Base-by-base conservation (phyloP, 305 asterid species). In the Striga hermonthica region DNA sequence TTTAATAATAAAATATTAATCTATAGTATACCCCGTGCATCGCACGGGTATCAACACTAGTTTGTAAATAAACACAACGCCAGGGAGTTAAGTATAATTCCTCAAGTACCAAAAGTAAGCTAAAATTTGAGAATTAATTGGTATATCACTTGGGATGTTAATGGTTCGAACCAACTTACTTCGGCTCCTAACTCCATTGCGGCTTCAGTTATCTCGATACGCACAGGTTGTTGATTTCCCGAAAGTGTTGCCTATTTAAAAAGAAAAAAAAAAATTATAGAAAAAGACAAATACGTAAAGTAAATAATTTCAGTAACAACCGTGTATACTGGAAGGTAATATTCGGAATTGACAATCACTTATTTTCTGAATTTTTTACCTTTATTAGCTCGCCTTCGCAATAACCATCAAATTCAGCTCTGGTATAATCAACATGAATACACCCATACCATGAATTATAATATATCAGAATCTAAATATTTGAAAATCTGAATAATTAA, bases 341-440 rank as follows among this genome's bases (percentile, higher is more conserved):
- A 43, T 48, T 48, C 64, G n/a, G 9, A 6, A 28, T 36, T 52
- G 56, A 47, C n/a, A 74, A 62, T 48, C 34, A 56, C 36, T 48
- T 7, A 47, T 31, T 40, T 49, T 50, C 62, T 50, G 69, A 44
- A 67, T 3, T 76, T 22, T 13, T 67, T 81, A 90, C 97, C 97
- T 92, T 92, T 62, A 90, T 79, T 38, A 90, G 94, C 78, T 93
- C 96, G 60, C 78, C 90, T 79, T 93, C 83, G 70, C 97, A 88
- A 62, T 93, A 93, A 60, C 97, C 99, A 81, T 93, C 97, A 68
- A 93, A 90, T 72, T 90, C 97, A 57, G 96, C 96, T 69, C 99
- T 93, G 96, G 76, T 78, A 65, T 12, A 74, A 57, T 55, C 12
- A 59, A 63, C 31, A 72, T 50, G 37, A 36, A 65, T 15, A 59